phyloP scores from a whole-genome alignment of 169 alveolate genomes.

The Plasmodium inui region DNA sequence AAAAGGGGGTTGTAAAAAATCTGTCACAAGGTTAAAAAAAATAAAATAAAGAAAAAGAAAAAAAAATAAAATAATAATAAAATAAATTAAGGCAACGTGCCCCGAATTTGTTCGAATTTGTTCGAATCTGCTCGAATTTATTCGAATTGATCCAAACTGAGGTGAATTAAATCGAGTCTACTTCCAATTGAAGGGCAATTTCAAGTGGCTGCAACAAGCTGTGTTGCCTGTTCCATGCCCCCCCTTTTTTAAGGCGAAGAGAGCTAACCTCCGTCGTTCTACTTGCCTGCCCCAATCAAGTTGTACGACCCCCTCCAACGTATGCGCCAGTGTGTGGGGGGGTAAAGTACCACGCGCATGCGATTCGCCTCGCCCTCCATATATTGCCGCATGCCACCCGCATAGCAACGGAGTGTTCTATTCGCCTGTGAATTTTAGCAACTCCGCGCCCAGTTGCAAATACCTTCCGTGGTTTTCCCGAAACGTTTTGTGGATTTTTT shows the following conservation, averaged over 20 bases:
- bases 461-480: background rate
- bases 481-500: background rate
- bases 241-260: background rate
- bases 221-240: background rate
- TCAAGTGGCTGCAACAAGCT: background rate
- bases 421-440: background rate
- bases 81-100: background rate
- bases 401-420: background rate
- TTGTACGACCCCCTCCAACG: background rate
- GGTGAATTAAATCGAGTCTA: background rate
- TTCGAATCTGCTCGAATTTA: background rate
- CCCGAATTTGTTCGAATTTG: background rate
- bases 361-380: background rate
- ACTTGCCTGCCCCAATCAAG: background rate
- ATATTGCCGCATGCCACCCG: background rate
- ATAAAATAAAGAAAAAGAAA: background rate
- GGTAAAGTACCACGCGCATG: background rate
- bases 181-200: background rate
- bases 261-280: background rate
- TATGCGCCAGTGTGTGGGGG: background rate
- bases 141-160: background rate
- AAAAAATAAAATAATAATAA: background rate
- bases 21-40: background rate
- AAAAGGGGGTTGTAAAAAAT: background rate
- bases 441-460: background rate